Evolutionary conservation across 1,139 yeast species (phyloP).

Genomic region (Geotrichum macrosporum): DNA sequence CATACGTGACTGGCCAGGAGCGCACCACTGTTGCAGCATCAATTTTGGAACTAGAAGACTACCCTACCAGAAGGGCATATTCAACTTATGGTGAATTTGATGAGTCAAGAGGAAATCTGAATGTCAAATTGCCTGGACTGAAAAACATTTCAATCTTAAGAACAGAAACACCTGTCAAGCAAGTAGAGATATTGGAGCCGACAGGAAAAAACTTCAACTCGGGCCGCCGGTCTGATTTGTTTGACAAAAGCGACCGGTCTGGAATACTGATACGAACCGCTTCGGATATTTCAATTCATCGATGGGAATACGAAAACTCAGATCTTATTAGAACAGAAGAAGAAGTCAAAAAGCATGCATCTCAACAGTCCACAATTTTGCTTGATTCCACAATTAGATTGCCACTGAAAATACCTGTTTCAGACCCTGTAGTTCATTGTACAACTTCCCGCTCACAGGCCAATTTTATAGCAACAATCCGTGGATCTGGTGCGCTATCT

Average conservation of each 20-base stretch:
- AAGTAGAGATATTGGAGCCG: slow-evolving; percentile 11
- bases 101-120: background rate
- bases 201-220: background rate
- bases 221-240: background rate
- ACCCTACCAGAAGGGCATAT: slow-evolving; percentile 1
- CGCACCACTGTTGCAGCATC: slow-evolving; percentile 17
- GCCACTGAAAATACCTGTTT: slow-evolving; percentile 11
- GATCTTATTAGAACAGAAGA: background rate
- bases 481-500: slow-evolving; percentile 17
- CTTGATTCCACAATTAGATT: slow-evolving; percentile 7
- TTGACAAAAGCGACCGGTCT: background rate
- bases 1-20: slow-evolving; percentile 18
- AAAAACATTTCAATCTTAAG: slow-evolving; percentile 10
- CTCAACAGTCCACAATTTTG: background rate
- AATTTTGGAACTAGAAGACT: background rate
- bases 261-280: slow-evolving; percentile 16
- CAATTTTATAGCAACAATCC: slow-evolving; percentile 14
- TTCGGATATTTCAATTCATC: slow-evolving; percentile 11
- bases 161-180: slow-evolving; percentile 17
- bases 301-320: slow-evolving; percentile 9
- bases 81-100: background rate
- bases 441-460: slow-evolving; percentile 1
- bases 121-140: slow-evolving; percentile 9
- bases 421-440: slow-evolving; percentile 16
- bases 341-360: background rate